Conservation (phyloP, 108 stramenopile species). For the Cylindrotheca closterium region DNA sequence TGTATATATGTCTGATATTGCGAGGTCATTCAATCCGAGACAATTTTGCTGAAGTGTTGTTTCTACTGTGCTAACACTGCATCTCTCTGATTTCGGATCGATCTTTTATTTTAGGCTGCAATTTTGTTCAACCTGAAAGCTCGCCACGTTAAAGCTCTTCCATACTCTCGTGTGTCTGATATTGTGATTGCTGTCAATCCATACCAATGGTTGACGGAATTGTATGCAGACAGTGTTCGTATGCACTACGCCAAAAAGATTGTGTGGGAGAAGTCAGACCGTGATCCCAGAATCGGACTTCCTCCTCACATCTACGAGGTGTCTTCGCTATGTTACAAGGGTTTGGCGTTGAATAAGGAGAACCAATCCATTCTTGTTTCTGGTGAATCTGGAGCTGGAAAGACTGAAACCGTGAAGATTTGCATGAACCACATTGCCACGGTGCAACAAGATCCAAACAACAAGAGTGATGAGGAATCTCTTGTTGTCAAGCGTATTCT, state of each 20-base stretch:
- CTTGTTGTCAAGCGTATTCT: slow-evolving; percentile 53
- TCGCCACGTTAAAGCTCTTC: slow-evolving; percentile 61
- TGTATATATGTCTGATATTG: slow-evolving; percentile 2
- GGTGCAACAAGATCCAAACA: slow-evolving; percentile 48
- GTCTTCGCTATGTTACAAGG: slow-evolving; percentile 66
- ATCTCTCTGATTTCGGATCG: background rate
- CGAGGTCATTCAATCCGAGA: no score
- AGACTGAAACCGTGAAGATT: slow-evolving; percentile 89
- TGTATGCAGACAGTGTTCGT: slow-evolving; percentile 63
- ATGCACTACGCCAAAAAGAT: slow-evolving; percentile 61
- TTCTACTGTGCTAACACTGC: background rate
- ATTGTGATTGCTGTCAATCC: slow-evolving; percentile 92
- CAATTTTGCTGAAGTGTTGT: no score
- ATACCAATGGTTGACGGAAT: slow-evolving; percentile 74
- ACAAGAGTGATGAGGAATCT: slow-evolving; percentile 37
- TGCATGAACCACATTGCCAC: slow-evolving; percentile 85
- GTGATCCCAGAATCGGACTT: slow-evolving; percentile 30
- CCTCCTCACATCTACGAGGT: slow-evolving; percentile 72
- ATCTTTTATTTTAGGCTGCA: slow-evolving; percentile 38
- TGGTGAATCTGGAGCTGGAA: slow-evolving; percentile 87
- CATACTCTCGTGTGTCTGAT: slow-evolving; percentile 86
- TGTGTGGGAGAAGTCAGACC: slow-evolving; percentile 49
- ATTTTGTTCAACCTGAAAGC: slow-evolving; percentile 84
- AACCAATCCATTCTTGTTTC: slow-evolving; percentile 79
- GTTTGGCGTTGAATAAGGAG: slow-evolving; percentile 45